phyloP scores from a whole-genome alignment of 1,284 basidiomycete species.

The Ceratorhiza oryzae-sativae region DNA sequence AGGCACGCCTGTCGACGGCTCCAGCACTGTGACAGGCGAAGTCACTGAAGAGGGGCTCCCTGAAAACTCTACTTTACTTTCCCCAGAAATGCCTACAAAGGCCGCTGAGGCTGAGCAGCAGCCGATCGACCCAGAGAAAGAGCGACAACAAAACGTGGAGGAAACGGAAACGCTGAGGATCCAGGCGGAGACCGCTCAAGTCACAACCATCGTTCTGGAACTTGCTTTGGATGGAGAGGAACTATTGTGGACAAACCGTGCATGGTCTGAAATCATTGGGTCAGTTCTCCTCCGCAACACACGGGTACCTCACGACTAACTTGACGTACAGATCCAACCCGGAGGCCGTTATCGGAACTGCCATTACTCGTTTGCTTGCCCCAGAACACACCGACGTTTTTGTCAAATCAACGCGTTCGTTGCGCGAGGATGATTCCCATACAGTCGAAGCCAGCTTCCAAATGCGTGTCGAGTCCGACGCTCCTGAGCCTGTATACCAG shows the following conservation, averaged over 20 bases:
- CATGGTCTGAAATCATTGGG: constrained; percentile 93
- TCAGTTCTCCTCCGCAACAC: constrained; percentile 56
- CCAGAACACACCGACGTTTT: constrained; percentile 88
- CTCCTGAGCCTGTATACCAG: constrained; percentile 66
- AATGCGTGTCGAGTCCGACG: constrained; percentile 67
- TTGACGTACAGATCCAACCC: constrained; percentile 73
- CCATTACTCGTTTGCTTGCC: constrained; percentile 83
- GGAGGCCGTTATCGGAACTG: constrained; percentile 77
- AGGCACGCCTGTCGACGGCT: constrained; percentile 19
- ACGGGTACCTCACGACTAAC: constrained; percentile 19
- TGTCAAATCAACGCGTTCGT: constrained; percentile 82
- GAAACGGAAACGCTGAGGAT: constrained; percentile 84
- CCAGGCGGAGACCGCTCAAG: constrained; percentile 91
- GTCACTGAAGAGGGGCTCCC: constrained; percentile 29
- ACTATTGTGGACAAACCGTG: constrained; percentile 92
- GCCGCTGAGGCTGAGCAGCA: constrained; percentile 15
- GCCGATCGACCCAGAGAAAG: constrained; percentile 42
- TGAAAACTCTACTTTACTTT: constrained; percentile 28
- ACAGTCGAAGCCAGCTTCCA: constrained; percentile 94
- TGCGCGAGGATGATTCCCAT: constrained; percentile 91
- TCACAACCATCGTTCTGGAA: constrained; percentile 95
- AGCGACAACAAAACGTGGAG: constrained; percentile 57
- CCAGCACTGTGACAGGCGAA: constrained; percentile 11
- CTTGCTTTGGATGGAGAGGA: constrained; percentile 93
- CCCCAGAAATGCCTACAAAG: constrained; percentile 25